Percentiles rank a stretch among this genome's conserved stretches.
Conservation (phyloP, 148 eudicot species). For the Vaccinium macrocarpon region DNA sequence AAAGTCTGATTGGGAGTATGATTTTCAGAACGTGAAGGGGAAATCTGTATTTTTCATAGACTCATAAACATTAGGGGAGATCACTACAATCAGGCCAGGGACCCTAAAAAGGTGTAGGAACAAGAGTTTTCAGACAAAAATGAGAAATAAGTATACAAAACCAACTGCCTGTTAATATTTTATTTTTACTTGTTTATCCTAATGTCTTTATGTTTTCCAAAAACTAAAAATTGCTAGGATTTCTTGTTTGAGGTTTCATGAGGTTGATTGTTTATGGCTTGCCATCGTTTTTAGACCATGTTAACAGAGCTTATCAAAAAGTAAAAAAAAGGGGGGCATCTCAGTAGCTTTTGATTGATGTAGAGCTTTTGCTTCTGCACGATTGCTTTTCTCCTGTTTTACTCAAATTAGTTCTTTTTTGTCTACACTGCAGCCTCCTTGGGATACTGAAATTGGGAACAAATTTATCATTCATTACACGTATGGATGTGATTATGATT, state of each 20-base stretch:
- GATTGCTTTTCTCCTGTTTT: background rate
- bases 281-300: background rate
- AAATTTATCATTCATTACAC: constrained; percentile 93
- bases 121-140: background rate
- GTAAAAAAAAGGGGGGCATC: background rate
- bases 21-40: background rate
- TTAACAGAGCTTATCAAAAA: background rate
- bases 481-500: constrained; percentile 94
- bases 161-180: background rate
- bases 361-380: background rate
- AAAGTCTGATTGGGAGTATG: background rate
- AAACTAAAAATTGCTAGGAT: background rate
- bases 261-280: constrained; percentile 2
- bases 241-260: constrained; percentile 2
- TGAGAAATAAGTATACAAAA: background rate
- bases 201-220: background rate
- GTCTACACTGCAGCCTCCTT: constrained; percentile 74
- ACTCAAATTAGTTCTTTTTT: constrained; percentile 16
- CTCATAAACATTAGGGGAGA: background rate
- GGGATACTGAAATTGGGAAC: constrained; percentile 82
- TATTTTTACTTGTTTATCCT: background rate
- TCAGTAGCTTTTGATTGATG: background rate
- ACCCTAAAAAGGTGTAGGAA: background rate
- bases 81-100: background rate
- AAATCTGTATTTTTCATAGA: background rate